Conservation (phyloP, 2,329 filamentous ascomycete genomes). For the Sphaerulina vaccinii region DNA sequence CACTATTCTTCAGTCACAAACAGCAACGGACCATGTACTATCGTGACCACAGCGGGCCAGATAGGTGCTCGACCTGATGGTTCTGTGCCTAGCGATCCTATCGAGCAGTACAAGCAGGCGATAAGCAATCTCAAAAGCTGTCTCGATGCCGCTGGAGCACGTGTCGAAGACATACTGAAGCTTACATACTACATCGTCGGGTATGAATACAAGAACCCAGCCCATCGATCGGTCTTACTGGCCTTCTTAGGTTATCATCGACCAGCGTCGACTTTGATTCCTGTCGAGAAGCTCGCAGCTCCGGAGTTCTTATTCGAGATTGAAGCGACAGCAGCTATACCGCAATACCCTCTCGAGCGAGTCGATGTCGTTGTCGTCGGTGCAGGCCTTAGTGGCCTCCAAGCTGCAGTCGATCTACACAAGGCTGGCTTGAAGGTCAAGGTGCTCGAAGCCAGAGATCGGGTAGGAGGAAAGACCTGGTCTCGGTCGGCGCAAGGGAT, state of each 20-base stretch:
- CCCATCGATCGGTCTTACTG: slow-evolving; percentile 25
- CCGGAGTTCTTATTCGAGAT: slow-evolving; percentile 31
- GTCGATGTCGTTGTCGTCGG: slow-evolving; percentile 38
- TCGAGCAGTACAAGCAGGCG: slow-evolving; percentile 28
- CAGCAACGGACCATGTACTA: slow-evolving; percentile 16
- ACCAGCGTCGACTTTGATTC: slow-evolving; percentile 28
- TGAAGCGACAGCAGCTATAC: slow-evolving; percentile 28
- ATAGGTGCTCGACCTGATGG: slow-evolving; percentile 27
- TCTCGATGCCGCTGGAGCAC: slow-evolving; percentile 29
- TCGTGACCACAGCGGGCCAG: slow-evolving; percentile 29
- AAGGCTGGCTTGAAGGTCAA: slow-evolving; percentile 30
- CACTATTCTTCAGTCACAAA: slow-evolving; percentile 24
- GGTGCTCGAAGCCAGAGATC: slow-evolving; percentile 37
- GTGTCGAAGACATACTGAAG: slow-evolving; percentile 28
- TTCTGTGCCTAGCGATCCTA: slow-evolving; percentile 23
- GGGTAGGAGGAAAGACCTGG: slow-evolving; percentile 49
- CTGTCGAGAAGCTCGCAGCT: slow-evolving; percentile 28
- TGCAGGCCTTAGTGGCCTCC: slow-evolving; percentile 36
- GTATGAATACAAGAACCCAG: slow-evolving; percentile 26
- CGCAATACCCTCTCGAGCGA: slow-evolving; percentile 16
- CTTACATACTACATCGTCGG: slow-evolving; percentile 32
- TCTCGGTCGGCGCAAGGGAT: slow-evolving; percentile 38
- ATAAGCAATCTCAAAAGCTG: slow-evolving; percentile 25
- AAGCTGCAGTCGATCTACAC: slow-evolving; percentile 32
- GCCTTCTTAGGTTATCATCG: slow-evolving; percentile 30